Base-by-base conservation (phyloP, 495 filamentous ascomycete species). In the Daldinia caldariorum region DNA sequence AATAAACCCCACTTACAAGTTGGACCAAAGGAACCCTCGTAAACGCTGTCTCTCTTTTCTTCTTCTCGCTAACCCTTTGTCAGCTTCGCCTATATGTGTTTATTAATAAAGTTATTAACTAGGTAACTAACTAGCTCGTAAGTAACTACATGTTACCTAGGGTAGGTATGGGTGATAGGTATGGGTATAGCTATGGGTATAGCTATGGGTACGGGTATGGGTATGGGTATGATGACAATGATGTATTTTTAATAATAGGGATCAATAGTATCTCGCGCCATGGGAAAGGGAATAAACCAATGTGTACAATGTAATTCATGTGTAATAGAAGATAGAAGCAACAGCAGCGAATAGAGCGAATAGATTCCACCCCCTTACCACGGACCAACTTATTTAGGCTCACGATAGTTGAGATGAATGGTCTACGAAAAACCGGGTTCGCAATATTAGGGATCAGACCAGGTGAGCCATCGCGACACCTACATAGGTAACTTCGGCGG, bases 401-500 rank as follows among this genome's bases (percentile, higher is more conserved):
- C 64, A 62, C 70, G 61, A 67, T 68, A 68, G 64, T 68, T 61
- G 50, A 72, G 64, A 67, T 68, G 61, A 69, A 66, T 68, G 60
- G 57, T 62, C 58, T 55, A 66, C 31, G 22, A 56, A 62, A 61
- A 67, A 62, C 70, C 70, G 53, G 65, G 57, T 72, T 69, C 45
- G 49, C 18, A 69, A 57, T 37, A 68, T 60, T 65, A 69, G 43
- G 55, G 51, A 72, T 60, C 54, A 75, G 73, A 76, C 72, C 71
- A 70, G 66, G 64, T 61, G 66, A 75, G 71, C 66, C 65, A 68
- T 68, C 61, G 61, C 69, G 41, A 64, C 41, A 61, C 49, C 31
- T 64, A 67, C 69, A 41, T 26, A 72, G 63, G 63, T 72, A 72
- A 67, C 69, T 67, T 47, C 64, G 63, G 71, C 69, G 72, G 72